Percentiles rank a stretch among this genome's conserved stretches.
Evolutionary conservation across 768 basidiomycete genomes (phyloP).

Genomic region (Glaciozyma antarctica): DNA sequence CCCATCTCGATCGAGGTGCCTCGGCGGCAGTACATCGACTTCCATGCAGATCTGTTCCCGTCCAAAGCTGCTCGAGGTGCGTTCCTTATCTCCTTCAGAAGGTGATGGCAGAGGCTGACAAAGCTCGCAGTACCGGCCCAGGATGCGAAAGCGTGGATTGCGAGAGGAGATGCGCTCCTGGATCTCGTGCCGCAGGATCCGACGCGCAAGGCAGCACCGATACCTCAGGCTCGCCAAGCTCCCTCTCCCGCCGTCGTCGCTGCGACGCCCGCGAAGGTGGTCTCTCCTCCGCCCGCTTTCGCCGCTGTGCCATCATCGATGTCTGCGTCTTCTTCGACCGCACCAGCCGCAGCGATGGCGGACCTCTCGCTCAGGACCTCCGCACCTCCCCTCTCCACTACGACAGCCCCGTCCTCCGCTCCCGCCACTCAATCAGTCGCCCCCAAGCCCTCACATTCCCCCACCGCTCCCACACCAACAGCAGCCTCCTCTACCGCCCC

Average conservation of each 20-base stretch:
- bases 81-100: neutral
- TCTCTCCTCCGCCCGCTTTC: neutral
- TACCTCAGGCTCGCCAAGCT: neutral
- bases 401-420: neutral
- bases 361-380: neutral
- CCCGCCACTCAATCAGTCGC: neutral
- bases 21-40: constrained; percentile 40
- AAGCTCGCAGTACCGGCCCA: constrained; percentile 2
- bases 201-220: neutral
- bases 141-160: constrained; percentile 22
- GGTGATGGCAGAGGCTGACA: neutral
- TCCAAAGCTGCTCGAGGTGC: constrained; percentile 14
- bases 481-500: neutral
- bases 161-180: constrained; percentile 10
- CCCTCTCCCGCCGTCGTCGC: neutral
- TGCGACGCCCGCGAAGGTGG: neutral
- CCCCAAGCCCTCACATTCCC: no score
- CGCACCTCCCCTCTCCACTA: neutral
- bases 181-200: constrained; percentile 1
- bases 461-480: no score
- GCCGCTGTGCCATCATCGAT: neutral
- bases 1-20: constrained; percentile 39
- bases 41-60: constrained; percentile 40
- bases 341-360: neutral
- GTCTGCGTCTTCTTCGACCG: neutral